Conservation (phyloP, 148 eudicot genomes). For the Vaccinium vitisidaea region DNA sequence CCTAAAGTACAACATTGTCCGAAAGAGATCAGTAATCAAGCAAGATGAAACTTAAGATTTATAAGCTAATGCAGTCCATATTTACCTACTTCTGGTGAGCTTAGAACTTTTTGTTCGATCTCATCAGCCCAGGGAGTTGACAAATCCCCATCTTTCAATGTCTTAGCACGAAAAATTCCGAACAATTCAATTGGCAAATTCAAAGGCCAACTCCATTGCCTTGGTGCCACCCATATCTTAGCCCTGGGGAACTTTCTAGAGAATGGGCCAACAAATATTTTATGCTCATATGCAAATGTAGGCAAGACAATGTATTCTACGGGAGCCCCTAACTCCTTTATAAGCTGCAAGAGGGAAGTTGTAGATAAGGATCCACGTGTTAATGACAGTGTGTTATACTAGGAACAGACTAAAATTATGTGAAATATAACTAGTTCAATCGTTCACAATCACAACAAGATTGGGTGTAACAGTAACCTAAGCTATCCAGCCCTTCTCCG, state of each 20-base stretch:
- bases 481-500: neutral
- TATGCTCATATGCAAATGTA: conserved; percentile 98
- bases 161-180: conserved; percentile 85
- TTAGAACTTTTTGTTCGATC: conserved; percentile 91
- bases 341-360: conserved; percentile 48
- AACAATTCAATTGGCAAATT: conserved; percentile 94
- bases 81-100: conserved; percentile 99
- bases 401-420: neutral
- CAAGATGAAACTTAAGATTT: neutral
- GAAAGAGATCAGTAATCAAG: conserved; percentile 1
- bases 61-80: conserved; percentile 1
- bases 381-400: neutral
- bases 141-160: conserved; percentile 73
- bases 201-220: conserved; percentile 99
- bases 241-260: conserved; percentile 94
- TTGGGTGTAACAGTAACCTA: neutral
- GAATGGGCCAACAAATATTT: conserved; percentile 96
- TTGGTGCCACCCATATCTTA: conserved; percentile 95
- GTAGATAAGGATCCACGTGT: neutral
- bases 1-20: conserved; percentile 36
- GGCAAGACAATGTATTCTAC: conserved; percentile 89
- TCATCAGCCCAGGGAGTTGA: conserved; percentile 93
- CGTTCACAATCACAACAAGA: neutral
- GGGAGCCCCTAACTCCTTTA: conserved; percentile 90
- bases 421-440: neutral